phyloP scores from a whole-genome alignment of 345 rosid species.

The Draba incana region DNA sequence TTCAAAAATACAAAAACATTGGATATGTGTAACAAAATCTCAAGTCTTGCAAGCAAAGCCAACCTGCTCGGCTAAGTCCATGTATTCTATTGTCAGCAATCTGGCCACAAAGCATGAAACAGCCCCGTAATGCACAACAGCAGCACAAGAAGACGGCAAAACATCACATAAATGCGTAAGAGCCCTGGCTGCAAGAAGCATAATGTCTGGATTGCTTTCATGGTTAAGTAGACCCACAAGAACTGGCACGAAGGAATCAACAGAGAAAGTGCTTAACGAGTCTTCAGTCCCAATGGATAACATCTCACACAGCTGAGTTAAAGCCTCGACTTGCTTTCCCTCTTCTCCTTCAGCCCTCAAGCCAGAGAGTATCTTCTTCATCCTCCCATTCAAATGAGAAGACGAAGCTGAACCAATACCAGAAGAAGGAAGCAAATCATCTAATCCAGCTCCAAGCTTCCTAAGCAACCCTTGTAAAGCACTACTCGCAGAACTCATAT shows the following conservation, averaged over 20 bases:
- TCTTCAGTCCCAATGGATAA: constrained; percentile 98
- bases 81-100: constrained; percentile 94
- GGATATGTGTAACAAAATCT: constrained; percentile 8
- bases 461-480: constrained; percentile 92
- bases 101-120: constrained; percentile 90
- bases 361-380: constrained; percentile 93
- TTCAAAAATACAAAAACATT: not conserved
- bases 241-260: constrained; percentile 94
- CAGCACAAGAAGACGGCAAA: constrained; percentile 95
- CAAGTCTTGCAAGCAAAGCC: constrained; percentile 11
- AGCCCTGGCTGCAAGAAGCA: constrained; percentile 99
- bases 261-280: constrained; percentile 89
- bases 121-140: constrained; percentile 97
- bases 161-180: constrained; percentile 97
- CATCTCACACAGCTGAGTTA: constrained; percentile 97
- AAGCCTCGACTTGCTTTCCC: constrained; percentile 97
- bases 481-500: constrained; percentile 91
- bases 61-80: constrained; percentile 99
- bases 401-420: constrained; percentile 84
- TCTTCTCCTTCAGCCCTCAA: constrained; percentile 95
- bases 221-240: constrained; percentile 92
- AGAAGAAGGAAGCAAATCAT: constrained; percentile 84
- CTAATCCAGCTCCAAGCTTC: constrained; percentile 96
- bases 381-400: constrained; percentile 78
- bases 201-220: constrained; percentile 95